Evolutionary conservation across 768 basidiomycete genomes (phyloP).

Genomic region (Hygrophorus russula): DNA sequence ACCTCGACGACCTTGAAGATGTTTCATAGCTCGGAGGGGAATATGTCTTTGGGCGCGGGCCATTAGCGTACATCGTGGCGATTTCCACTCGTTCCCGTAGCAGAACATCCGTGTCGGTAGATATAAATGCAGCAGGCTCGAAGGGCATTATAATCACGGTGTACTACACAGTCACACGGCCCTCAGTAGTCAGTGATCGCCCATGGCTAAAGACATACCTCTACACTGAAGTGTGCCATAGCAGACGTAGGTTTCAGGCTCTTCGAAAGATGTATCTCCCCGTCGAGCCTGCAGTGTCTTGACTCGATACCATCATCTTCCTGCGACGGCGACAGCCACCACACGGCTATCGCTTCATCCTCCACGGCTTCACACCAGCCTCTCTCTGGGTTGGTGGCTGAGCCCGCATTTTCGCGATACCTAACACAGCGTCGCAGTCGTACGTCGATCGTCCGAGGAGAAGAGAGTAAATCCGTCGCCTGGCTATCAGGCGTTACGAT

Average conservation of each 20-base stretch:
- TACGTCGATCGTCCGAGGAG: conserved; percentile 20
- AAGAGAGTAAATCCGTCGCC: conserved; percentile 23
- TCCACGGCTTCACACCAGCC: conserved; percentile 17
- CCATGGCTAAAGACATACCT: conserved; percentile 16
- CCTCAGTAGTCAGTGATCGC: neutral
- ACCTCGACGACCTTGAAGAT: neutral
- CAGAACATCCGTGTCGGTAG: conserved; percentile 15
- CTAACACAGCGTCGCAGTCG: conserved; percentile 20
- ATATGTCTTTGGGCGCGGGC: conserved; percentile 19
- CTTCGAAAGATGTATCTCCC: conserved; percentile 25
- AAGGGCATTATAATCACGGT: conserved; percentile 27
- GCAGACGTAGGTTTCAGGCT: conserved; percentile 25
- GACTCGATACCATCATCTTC: conserved; percentile 6
- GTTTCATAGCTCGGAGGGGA: conserved; percentile 17
- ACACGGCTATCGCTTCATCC: conserved; percentile 19
- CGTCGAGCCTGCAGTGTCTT: conserved; percentile 16
- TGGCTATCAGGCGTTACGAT: conserved; percentile 22
- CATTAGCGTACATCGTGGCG: conserved; percentile 18
- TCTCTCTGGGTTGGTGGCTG: conserved; percentile 3
- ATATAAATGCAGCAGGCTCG: conserved; percentile 19
- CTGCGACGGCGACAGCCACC: conserved; percentile 21
- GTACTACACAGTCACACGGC: conserved; percentile 18
- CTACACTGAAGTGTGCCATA: conserved; percentile 26
- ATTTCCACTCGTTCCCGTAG: conserved; percentile 22
- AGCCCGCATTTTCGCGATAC: conserved; percentile 8